phyloP scores from a whole-genome alignment of 257 asterid species.

The Ocimum tenuiflorum region DNA sequence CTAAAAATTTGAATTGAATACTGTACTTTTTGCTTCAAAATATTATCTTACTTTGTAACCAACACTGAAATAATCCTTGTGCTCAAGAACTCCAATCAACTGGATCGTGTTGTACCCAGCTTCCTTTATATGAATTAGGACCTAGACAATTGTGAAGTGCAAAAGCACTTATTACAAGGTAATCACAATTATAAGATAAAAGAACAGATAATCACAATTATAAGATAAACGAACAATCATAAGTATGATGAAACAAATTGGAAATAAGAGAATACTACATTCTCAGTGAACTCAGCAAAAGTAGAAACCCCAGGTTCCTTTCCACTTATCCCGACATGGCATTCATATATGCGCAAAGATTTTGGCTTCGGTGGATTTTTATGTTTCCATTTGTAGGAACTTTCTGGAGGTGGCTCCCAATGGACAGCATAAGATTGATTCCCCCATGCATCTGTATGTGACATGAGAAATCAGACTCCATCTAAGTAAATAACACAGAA shows the following conservation, averaged over 20 bases:
- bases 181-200: constrained; percentile 11
- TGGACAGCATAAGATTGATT: constrained; percentile 82
- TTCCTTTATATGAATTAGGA: constrained; percentile 80
- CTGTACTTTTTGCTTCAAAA: not conserved
- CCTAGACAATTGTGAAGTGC: constrained; percentile 36
- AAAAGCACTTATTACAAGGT: constrained; percentile 12
- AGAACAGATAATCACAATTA: too few relatives aligned
- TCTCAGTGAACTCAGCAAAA: constrained; percentile 59
- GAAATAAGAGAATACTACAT: constrained; percentile 35
- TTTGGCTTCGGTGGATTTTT: constrained; percentile 67
- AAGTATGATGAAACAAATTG: not conserved
- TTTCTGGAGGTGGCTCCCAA: constrained; percentile 96
- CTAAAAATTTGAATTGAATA: constrained; percentile 1
- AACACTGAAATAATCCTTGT: constrained; percentile 82
- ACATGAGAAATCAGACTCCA: constrained; percentile 18
- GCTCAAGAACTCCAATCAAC: constrained; percentile 85
- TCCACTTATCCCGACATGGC: constrained; percentile 93
- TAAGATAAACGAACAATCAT: constrained; percentile 18
- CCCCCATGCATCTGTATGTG: constrained; percentile 55
- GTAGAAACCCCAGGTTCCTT: constrained; percentile 61
- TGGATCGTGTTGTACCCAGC: constrained; percentile 94
- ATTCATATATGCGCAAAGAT: constrained; percentile 84
- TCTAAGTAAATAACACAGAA: not conserved
- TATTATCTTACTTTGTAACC: constrained; percentile 74
- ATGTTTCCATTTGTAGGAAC: constrained; percentile 72